These are phyloP conservation scores for Phascolomyces articulosus DNA, from an alignment of 371 early-diverging fungal species.

Conservation along the genomic window DNA sequence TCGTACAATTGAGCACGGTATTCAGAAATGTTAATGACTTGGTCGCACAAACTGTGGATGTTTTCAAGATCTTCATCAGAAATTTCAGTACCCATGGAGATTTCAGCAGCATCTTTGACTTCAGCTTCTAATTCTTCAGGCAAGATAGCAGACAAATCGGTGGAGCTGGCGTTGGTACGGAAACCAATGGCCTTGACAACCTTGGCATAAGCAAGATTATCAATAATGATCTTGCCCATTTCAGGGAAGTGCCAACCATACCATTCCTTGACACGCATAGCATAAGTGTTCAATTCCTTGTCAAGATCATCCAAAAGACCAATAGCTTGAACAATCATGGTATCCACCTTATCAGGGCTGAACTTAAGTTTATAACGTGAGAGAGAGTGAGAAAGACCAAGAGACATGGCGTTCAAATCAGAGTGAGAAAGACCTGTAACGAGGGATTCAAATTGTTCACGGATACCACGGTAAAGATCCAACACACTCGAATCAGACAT, in stretches of 20 bases:
- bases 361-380: slow-evolving; percentile 93
- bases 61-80: slow-evolving; percentile 87
- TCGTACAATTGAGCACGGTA: slow-evolving; percentile 88
- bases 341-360: slow-evolving; percentile 92
- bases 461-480: slow-evolving; percentile 95
- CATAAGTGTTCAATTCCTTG: slow-evolving; percentile 96
- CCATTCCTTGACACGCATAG: slow-evolving; percentile 98
- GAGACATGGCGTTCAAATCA: slow-evolving; percentile 88
- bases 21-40: slow-evolving; percentile 85
- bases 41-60: slow-evolving; percentile 81
- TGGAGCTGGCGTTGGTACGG: slow-evolving; percentile 78
- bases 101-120: slow-evolving; percentile 83
- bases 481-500: slow-evolving; percentile 83
- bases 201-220: slow-evolving; percentile 78
- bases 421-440: slow-evolving; percentile 69
- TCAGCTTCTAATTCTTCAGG: slow-evolving; percentile 91
- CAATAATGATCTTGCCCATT: slow-evolving; percentile 78
- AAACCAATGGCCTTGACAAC: slow-evolving; percentile 74
- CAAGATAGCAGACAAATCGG: slow-evolving; percentile 80
- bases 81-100: slow-evolving; percentile 96
- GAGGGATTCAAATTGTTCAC: slow-evolving; percentile 76
- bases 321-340: slow-evolving; percentile 96
- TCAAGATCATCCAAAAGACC: slow-evolving; percentile 92
- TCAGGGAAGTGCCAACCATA: slow-evolving; percentile 96
- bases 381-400: slow-evolving; percentile 80